Evolutionary conservation across 768 basidiomycete genomes (phyloP).

Genomic region (Dioszegia crocea): DNA sequence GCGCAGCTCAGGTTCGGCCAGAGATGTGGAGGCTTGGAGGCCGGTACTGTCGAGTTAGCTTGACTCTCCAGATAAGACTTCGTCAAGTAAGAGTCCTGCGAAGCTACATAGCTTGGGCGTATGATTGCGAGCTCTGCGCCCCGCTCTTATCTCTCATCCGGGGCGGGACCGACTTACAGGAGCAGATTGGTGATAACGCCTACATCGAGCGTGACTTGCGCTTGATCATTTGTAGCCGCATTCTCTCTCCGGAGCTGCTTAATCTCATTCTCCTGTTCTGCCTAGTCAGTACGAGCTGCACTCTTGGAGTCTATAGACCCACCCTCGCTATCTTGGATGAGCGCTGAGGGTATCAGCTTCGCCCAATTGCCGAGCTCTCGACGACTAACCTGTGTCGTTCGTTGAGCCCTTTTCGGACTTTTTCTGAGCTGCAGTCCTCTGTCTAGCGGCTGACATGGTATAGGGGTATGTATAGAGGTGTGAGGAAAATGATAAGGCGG

Average conservation of each 20-base stretch:
- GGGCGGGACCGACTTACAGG: slow-evolving; percentile 18
- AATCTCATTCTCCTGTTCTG: slow-evolving; percentile 38
- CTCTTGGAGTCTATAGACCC: background rate
- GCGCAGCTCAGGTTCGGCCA: slow-evolving; percentile 7
- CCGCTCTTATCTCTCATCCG: too few species aligned
- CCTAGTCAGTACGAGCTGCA: background rate
- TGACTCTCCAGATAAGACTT: background rate
- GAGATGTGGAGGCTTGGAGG: slow-evolving; percentile 14
- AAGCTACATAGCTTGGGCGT: too few species aligned
- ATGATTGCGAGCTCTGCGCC: too few species aligned
- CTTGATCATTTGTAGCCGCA: slow-evolving; percentile 15
- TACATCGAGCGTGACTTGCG: slow-evolving; percentile 23
- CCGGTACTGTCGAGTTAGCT: slow-evolving; percentile 12
- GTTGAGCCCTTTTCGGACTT: slow-evolving; percentile 9
- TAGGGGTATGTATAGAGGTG: too few species aligned
- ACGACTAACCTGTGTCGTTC: slow-evolving; percentile 7
- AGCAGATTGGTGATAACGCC: slow-evolving; percentile 21
- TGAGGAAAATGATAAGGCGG: too few species aligned
- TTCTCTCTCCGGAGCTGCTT: slow-evolving; percentile 18
- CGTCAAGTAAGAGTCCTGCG: background rate
- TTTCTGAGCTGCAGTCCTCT: slow-evolving; percentile 21
- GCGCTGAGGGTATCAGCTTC: background rate
- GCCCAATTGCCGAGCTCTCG: background rate
- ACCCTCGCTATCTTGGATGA: slow-evolving; percentile 19
- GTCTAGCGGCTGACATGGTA: slow-evolving; percentile 3